Percentiles rank a stretch among this genome's conserved stretches.
Conservation (phyloP, 2,329 filamentous ascomycete species). For the Trichoderma harzianum region DNA sequence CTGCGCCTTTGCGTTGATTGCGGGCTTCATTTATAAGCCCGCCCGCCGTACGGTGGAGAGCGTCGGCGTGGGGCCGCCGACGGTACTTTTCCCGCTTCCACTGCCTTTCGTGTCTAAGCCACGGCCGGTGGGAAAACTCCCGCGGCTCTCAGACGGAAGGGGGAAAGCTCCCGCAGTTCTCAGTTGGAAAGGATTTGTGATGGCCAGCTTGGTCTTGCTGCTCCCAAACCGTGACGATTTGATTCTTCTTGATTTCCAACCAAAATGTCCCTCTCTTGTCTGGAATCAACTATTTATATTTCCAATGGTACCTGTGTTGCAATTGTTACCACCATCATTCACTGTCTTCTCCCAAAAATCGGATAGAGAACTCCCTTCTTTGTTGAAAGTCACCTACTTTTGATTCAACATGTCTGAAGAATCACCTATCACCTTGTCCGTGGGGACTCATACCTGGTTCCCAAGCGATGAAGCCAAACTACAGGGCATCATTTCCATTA, state of each 20-base stretch:
- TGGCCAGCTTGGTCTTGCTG: not conserved
- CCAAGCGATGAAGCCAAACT: not conserved
- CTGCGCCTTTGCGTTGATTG: not conserved
- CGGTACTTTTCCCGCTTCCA: not conserved
- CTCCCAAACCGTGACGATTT: not conserved
- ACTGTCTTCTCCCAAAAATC: not conserved
- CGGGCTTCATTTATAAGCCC: not conserved
- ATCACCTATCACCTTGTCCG: not conserved
- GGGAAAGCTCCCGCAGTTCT: not conserved
- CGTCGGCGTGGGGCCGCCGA: not conserved
- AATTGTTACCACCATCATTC: not conserved
- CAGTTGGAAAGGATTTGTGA: not conserved
- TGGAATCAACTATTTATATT: not conserved
- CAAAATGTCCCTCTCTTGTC: not conserved
- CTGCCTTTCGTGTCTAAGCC: not conserved
- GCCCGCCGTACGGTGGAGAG: not conserved
- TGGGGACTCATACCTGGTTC: slow-evolving; percentile 9
- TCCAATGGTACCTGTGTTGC: too few relatives aligned
- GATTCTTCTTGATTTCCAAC: not conserved
- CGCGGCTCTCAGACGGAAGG: not conserved
- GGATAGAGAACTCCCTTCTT: too few relatives aligned
- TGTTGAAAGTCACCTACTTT: not conserved
- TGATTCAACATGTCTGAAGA: not conserved
- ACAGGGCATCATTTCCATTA: not conserved
- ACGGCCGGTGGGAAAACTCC: not conserved